Evolutionary conservation across 495 filamentous ascomycete genomes (phyloP), one percentile per base, ranked within the genome.

Genomic region (Penicillium flavigenum): DNA sequence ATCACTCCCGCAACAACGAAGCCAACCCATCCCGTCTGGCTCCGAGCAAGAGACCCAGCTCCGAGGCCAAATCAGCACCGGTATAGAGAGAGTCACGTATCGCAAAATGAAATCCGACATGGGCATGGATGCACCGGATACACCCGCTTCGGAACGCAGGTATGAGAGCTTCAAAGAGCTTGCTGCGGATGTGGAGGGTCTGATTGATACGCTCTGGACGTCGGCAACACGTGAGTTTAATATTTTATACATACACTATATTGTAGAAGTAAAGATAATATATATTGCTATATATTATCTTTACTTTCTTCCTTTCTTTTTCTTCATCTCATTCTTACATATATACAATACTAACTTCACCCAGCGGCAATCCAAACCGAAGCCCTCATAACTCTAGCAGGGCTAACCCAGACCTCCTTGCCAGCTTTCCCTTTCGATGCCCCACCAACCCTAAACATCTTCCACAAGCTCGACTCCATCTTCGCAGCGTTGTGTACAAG

Each of bases 311-410:
- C 19, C 1, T 16, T 24, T 4, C 17, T 17, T 7, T 43, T 5
- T 3, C 4, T 6, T 24, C 11, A 24, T 44, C 42, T 14, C 20
- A 16, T 36, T 36, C 34, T 6, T 17, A 9, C 16, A 48, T 48
- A 7, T 31, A 3, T 22, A 29, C 6, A 0, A 3, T 31, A 29
- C 19, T 46, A 44, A 36, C 22, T 24, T 39, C 20, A 14, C 11
- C 12, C 62, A 93, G 90, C 91, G 32, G 83, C 81, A 39, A 77
- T 96, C n/a, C 90, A 96, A 74, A 84, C 91, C 12, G 88, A 90
- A 31, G 91, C 88, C 64, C 78, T 96, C 10, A 82, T 96, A 22
- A 88, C 84, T 52, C 77, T 96, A 47, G 90, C 91, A 0, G 78
- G 84, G 51, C 76, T 91, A 26, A 70, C 89, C 16, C 82, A 82